These are phyloP conservation scores for Thelephora aurantiotincta DNA, from an alignment of 768 basidiomycete species.

Conservation along the genomic window DNA sequence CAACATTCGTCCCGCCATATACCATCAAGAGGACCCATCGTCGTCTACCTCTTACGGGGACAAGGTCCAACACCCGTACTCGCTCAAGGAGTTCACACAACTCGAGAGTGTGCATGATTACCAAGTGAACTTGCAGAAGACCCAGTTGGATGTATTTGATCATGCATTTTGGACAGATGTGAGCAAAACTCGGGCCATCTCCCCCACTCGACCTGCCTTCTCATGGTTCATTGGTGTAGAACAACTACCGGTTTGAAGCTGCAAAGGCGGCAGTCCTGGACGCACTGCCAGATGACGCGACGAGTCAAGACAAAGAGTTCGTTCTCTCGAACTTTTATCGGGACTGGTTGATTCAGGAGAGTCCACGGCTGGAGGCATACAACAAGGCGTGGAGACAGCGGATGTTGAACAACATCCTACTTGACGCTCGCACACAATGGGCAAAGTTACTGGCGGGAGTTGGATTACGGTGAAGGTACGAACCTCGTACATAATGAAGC, in stretches of 20 bases:
- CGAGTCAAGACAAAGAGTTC: conserved; percentile 43
- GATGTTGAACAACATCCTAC: conserved; percentile 39
- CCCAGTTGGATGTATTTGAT: conserved; percentile 62
- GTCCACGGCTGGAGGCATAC: conserved; percentile 39
- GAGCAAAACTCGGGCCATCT: conserved; percentile 16
- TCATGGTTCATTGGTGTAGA: conserved; percentile 26
- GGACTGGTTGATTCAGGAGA: conserved; percentile 64
- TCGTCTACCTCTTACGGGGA: conserved; percentile 14
- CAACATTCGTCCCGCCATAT: conserved; percentile 67
- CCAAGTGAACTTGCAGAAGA: conserved; percentile 55
- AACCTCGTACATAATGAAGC: background rate
- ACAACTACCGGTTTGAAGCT: conserved; percentile 66
- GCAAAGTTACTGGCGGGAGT: conserved; percentile 15
- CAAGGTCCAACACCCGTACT: conserved; percentile 49
- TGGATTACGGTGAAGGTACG: conserved; percentile 12
- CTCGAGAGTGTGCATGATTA: conserved; percentile 31
- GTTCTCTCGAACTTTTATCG: conserved; percentile 62
- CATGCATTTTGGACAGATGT: conserved; percentile 76
- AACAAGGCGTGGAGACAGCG: conserved; percentile 53
- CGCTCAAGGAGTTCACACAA: conserved; percentile 51
- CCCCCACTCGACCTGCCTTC: background rate
- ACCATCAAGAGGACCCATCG: conserved; percentile 37
- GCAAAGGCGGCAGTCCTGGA: conserved; percentile 46
- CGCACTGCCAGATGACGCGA: conserved; percentile 36
- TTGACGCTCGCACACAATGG: conserved; percentile 44